Percentiles rank a stretch among this genome's conserved stretches.
Conservation (phyloP, 2,329 filamentous ascomycete species). For the Diaporthe sp. region DNA sequence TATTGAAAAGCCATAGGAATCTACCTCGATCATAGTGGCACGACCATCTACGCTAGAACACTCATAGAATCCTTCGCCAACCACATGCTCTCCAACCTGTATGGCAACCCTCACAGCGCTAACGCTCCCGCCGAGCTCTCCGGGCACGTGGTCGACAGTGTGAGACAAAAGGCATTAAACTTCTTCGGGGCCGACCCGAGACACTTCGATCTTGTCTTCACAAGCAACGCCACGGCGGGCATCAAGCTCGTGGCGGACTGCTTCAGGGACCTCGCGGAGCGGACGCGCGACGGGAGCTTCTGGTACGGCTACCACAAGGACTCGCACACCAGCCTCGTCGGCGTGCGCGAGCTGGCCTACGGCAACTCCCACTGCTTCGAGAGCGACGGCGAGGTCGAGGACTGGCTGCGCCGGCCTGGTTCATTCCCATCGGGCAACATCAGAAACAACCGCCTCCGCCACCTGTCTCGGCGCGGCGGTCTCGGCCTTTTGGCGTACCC, state of each 20-base stretch:
- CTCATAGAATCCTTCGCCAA: slow-evolving; percentile 65
- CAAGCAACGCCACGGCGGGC: slow-evolving; percentile 90
- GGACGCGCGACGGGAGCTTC: slow-evolving; percentile 56
- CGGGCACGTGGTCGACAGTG: slow-evolving; percentile 66
- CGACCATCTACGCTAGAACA: slow-evolving; percentile 68
- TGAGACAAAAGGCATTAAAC: slow-evolving; percentile 62
- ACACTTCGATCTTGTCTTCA: slow-evolving; percentile 75
- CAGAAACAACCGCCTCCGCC: slow-evolving; percentile 37
- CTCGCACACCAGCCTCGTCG: slow-evolving; percentile 73
- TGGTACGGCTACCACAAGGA: slow-evolving; percentile 72
- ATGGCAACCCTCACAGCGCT: slow-evolving; percentile 76
- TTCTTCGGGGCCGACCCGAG: slow-evolving; percentile 69
- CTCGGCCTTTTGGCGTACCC: slow-evolving; percentile 69
- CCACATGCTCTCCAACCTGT: slow-evolving; percentile 67
- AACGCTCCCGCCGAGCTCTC: slow-evolving; percentile 68
- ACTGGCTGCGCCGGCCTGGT: slow-evolving; percentile 50
- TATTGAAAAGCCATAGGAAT: slow-evolving; percentile 45
- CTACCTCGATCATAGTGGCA: slow-evolving; percentile 69
- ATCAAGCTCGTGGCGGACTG: slow-evolving; percentile 80
- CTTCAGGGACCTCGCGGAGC: slow-evolving; percentile 63
- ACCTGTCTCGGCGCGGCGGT: slow-evolving; percentile 39
- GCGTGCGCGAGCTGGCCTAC: slow-evolving; percentile 72
- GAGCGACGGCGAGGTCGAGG: slow-evolving; percentile 62
- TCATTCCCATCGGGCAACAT: slow-evolving; percentile 31
- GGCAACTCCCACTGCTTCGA: slow-evolving; percentile 67